Conservation (phyloP, 2,329 filamentous ascomycete genomes). For the Botrytis sinoallii region DNA sequence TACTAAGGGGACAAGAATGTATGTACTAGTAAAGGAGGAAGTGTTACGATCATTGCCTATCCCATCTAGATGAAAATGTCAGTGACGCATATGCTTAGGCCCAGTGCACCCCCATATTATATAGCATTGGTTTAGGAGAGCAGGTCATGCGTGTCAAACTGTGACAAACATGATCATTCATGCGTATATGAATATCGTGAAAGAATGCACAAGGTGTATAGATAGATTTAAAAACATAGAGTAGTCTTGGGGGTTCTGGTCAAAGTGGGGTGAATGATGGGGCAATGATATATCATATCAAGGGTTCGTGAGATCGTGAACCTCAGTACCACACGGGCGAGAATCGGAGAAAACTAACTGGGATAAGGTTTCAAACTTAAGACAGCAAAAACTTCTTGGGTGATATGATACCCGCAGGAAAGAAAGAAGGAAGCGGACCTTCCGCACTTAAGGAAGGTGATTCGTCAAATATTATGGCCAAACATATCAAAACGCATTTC, state of each 20-base stretch:
- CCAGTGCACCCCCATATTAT: background rate
- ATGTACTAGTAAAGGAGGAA: background rate
- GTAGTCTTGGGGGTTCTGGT: background rate
- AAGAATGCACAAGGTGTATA: background rate
- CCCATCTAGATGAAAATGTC: background rate
- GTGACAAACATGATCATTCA: background rate
- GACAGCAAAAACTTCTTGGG: background rate
- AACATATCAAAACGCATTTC: background rate
- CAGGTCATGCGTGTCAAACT: background rate
- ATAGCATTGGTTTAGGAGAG: background rate
- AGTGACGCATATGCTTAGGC: too few relatives aligned
- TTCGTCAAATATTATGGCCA: background rate
- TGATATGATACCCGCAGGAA: background rate
- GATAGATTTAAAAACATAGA: background rate
- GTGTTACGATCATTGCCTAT: slow-evolving; percentile 9
- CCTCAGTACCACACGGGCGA: too few relatives aligned
- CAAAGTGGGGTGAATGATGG: background rate
- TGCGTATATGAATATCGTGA: background rate
- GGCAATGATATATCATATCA: slow-evolving; percentile 5
- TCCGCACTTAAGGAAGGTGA: background rate
- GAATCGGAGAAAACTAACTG: background rate
- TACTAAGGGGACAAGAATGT: background rate
- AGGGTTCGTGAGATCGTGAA: background rate
- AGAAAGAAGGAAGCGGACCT: background rate
- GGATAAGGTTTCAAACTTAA: background rate